Percentiles rank a stretch among this genome's conserved stretches.
These are phyloP conservation scores for Acanthamoeba healyi DNA, from an alignment of 208 protist species.

Conservation along the genomic window DNA sequence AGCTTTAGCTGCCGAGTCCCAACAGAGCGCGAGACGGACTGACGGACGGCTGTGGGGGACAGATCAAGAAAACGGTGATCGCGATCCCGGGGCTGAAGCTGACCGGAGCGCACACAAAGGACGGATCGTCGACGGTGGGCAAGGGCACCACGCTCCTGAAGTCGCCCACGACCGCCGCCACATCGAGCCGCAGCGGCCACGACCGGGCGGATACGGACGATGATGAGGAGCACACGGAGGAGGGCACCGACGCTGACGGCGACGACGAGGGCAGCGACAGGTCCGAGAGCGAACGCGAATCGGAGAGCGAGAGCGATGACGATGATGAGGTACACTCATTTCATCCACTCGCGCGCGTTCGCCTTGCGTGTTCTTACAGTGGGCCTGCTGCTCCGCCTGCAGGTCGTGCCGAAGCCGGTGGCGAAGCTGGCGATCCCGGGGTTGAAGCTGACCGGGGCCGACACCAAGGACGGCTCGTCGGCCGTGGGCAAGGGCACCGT, in stretches of 20 bases:
- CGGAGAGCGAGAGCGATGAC: background rate
- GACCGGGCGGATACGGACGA: background rate
- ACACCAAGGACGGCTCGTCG: conserved; percentile 59
- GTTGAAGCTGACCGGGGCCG: conserved; percentile 59
- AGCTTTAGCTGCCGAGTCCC: too few species aligned
- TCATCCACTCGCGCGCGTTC: too few species aligned
- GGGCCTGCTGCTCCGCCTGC: too few species aligned
- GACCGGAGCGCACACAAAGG: conserved; percentile 38
- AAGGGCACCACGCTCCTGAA: conserved; percentile 70
- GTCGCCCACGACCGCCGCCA: background rate
- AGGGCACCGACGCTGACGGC: background rate
- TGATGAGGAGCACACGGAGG: background rate
- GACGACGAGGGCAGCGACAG: background rate
- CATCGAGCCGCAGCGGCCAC: background rate
- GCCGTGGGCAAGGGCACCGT: conserved; percentile 36
- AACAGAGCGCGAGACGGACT: too few species aligned
- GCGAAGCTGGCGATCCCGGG: conserved; percentile 52
- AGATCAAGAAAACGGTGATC: conserved; percentile 19
- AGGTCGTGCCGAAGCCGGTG: background rate
- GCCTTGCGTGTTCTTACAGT: too few species aligned
- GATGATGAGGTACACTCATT: background rate
- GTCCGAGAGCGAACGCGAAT: background rate
- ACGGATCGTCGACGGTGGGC: conserved; percentile 24
- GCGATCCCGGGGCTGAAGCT: conserved; percentile 65
- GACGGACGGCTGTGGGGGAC: background rate